Evolutionary conservation across 352 stramenopile species (phyloP).

Genomic region (Globisporangium nodosum): DNA sequence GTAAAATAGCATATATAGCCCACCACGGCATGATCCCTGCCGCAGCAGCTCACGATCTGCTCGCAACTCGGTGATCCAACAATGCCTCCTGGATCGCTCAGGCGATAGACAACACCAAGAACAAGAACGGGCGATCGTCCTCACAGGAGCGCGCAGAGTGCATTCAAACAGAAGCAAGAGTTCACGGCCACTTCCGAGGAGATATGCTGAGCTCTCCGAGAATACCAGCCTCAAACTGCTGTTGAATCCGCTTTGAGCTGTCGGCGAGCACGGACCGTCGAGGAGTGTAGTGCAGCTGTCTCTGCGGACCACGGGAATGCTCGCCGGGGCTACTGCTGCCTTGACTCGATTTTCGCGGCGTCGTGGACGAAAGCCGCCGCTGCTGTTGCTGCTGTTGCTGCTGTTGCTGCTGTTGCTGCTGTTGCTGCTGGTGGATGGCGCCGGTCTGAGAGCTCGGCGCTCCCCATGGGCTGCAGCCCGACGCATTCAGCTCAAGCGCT

Average conservation of each 20-base stretch:
- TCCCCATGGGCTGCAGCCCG: background rate
- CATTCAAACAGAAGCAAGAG: no score
- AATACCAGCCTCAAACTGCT: background rate
- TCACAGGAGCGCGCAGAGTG: no score
- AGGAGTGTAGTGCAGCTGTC: background rate
- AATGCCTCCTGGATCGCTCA: no score
- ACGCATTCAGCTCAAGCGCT: background rate
- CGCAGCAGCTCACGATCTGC: no score
- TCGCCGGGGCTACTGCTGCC: background rate
- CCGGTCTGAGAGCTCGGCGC: background rate
- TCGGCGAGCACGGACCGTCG: slow-evolving; percentile 6
- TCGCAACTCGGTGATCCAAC: no score
- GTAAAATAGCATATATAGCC: no score
- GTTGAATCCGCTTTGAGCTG: slow-evolving; percentile 2
- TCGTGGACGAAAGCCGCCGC: background rate
- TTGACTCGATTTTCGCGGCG: background rate
- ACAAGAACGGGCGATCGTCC: no score
- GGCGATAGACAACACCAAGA: no score
- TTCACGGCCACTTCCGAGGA: slow-evolving; percentile 2
- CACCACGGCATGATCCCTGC: no score
- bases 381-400: background rate
- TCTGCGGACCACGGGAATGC: background rate
- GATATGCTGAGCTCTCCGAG: slow-evolving; percentile 7
- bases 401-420: background rate
- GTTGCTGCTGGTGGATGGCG: background rate